Conservation (phyloP, 2,329 filamentous ascomycete genomes). For the Trichoderma koningiopsis region DNA sequence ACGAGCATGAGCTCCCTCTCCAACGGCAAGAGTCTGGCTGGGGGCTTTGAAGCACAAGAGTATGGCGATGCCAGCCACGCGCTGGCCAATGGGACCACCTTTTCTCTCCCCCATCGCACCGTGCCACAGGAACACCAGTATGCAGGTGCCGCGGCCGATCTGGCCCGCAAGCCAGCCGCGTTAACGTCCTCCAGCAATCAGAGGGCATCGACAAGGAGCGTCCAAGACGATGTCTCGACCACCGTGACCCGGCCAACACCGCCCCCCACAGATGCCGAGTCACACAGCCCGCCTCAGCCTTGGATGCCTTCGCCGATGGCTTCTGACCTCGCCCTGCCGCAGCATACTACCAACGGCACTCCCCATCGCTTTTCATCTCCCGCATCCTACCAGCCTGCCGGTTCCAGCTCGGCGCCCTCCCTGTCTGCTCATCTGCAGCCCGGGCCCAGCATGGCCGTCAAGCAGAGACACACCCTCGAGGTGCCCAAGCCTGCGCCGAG, state of each 20-base stretch:
- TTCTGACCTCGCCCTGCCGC: conserved; percentile 34
- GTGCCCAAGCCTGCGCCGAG: conserved; percentile 69
- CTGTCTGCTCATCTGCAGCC: conserved; percentile 57
- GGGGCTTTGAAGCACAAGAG: conserved; percentile 36
- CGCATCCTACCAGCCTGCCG: conserved; percentile 53
- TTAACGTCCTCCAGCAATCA: conserved; percentile 18
- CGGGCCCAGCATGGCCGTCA: conserved; percentile 54
- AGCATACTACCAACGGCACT: conserved; percentile 22
- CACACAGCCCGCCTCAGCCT: conserved; percentile 20
- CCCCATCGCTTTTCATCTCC: conserved; percentile 68
- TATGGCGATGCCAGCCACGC: conserved; percentile 29
- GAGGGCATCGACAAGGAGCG: conserved; percentile 28
- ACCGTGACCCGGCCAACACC: conserved; percentile 27
- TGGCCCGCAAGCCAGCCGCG: conserved; percentile 27
- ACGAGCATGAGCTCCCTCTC: conserved; percentile 63
- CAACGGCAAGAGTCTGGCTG: conserved; percentile 54
- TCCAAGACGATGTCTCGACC: conserved; percentile 27
- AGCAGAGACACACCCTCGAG: conserved; percentile 86
- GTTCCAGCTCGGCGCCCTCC: conserved; percentile 47
- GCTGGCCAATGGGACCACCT: conserved; percentile 34
- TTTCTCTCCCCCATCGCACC: conserved; percentile 37
- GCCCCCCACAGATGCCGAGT: conserved; percentile 26
- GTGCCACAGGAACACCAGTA: conserved; percentile 27
- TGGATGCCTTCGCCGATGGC: conserved; percentile 29
- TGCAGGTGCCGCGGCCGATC: conserved; percentile 25